Conservation (phyloP, 2,329 filamentous ascomycete species). For the Pyrenophora seminiperda region DNA sequence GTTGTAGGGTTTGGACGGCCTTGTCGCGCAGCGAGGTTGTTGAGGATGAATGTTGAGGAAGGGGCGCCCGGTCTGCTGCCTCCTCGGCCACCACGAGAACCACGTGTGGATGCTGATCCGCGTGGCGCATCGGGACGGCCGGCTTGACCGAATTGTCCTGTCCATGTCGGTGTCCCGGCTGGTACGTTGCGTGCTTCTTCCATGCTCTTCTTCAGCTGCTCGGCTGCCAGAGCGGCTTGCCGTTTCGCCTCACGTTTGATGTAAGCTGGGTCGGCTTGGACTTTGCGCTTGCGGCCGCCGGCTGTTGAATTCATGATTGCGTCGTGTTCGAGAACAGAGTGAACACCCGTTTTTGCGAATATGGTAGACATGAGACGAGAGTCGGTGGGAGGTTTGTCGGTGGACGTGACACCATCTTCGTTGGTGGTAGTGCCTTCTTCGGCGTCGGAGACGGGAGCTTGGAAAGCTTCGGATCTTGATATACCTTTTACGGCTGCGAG, state of each 20-base stretch:
- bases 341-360: slow-evolving; percentile 82
- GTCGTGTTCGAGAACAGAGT: slow-evolving; percentile 92
- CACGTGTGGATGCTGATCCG: slow-evolving; percentile 49
- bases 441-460: slow-evolving; percentile 32
- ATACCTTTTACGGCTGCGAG: slow-evolving; percentile 50
- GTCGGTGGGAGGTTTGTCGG: slow-evolving; percentile 32
- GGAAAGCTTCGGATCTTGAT: slow-evolving; percentile 52
- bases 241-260: slow-evolving; percentile 81
- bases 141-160: slow-evolving; percentile 77
- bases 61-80: slow-evolving; percentile 48
- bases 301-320: slow-evolving; percentile 67
- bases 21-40: slow-evolving; percentile 52
- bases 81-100: slow-evolving; percentile 45
- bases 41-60: slow-evolving; percentile 50
- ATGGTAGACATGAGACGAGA: slow-evolving; percentile 86
- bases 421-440: slow-evolving; percentile 28
- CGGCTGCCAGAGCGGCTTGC: slow-evolving; percentile 77
- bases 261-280: slow-evolving; percentile 75
- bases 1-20: slow-evolving; percentile 26
- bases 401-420: slow-evolving; percentile 14
- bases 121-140: slow-evolving; percentile 62
- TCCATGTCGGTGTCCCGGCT: slow-evolving; percentile 91
- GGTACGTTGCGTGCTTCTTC: slow-evolving; percentile 74
- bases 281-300: slow-evolving; percentile 62
- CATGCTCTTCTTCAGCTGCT: slow-evolving; percentile 73